Percentiles rank a stretch among this genome's conserved stretches.
These are phyloP conservation scores for Fragilaria crotonensis DNA, from an alignment of 108 stramenopile genomes.

Conservation along the genomic window DNA sequence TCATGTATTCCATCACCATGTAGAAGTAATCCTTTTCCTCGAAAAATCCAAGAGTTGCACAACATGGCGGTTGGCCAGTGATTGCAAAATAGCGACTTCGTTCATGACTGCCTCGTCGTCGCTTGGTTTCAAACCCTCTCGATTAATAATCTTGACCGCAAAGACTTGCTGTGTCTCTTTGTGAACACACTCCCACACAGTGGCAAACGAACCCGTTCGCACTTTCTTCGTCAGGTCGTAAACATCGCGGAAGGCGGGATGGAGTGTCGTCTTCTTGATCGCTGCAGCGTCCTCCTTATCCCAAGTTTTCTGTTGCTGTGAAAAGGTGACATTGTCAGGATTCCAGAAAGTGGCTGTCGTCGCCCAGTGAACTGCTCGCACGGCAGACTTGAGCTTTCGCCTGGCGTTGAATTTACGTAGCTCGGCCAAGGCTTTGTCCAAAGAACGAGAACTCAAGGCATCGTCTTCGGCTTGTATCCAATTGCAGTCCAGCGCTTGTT, in stretches of 20 bases:
- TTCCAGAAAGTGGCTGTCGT: slow-evolving; percentile 36
- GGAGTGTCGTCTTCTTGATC: slow-evolving; percentile 5
- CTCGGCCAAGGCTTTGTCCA: slow-evolving; percentile 44
- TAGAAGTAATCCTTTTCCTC: slow-evolving; percentile 80
- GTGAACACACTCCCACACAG: slow-evolving; percentile 47
- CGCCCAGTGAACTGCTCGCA: slow-evolving; percentile 33
- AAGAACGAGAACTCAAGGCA: slow-evolving; percentile 29
- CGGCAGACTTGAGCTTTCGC: slow-evolving; percentile 57
- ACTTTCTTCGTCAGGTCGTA: slow-evolving; percentile 50
- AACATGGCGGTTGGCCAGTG: slow-evolving; percentile 62
- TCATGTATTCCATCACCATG: slow-evolving; percentile 86
- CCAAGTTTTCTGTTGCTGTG: slow-evolving; percentile 15
- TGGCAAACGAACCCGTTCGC: slow-evolving; percentile 42
- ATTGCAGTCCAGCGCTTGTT: slow-evolving; percentile 43
- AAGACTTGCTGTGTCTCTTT: slow-evolving; percentile 21
- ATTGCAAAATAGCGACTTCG: slow-evolving; percentile 65
- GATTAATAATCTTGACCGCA: slow-evolving; percentile 65
- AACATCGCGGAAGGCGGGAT: slow-evolving; percentile 49
- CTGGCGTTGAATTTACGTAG: slow-evolving; percentile 70
- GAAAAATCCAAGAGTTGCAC: slow-evolving; percentile 85
- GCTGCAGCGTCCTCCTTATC: slow-evolving; percentile 24
- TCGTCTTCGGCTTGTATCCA: slow-evolving; percentile 51
- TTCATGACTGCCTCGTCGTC: slow-evolving; percentile 62
- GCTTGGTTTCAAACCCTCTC: slow-evolving; percentile 19
- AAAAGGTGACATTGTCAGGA: slow-evolving; percentile 23